Percentiles rank a stretch among this genome's conserved stretches.
These are phyloP conservation scores for Noccaea bulbosa DNA, from an alignment of 345 rosid species.

Conservation along the genomic window DNA sequence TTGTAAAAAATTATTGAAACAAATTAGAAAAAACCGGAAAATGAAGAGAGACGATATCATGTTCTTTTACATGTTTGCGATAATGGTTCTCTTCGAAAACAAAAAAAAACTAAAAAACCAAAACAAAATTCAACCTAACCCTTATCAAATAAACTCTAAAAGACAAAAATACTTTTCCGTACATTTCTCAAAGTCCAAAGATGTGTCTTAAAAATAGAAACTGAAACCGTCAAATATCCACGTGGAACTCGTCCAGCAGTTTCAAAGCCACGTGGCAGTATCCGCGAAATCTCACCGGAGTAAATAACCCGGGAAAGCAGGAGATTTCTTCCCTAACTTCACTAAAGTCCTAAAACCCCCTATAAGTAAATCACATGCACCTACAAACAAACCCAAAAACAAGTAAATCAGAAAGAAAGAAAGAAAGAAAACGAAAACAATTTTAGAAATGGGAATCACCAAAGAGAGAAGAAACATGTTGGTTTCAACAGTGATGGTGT, in stretches of 20 bases:
- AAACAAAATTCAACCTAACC: constrained; percentile 32
- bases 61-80: neutral
- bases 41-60: neutral
- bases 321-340: constrained; percentile 15
- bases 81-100: constrained; percentile 5
- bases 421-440: constrained; percentile 2
- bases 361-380: constrained; percentile 35
- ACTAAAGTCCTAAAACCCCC: constrained; percentile 14
- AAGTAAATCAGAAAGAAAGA: constrained; percentile 17
- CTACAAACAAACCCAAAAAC: constrained; percentile 17
- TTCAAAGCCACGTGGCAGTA: constrained; percentile 13
- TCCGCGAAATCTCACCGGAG: constrained; percentile 19
- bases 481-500: constrained; percentile 19
- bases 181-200: constrained; percentile 31
- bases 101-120: too few relatives aligned
- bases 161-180: constrained; percentile 25
- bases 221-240: constrained; percentile 39
- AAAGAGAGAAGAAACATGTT: constrained; percentile 29
- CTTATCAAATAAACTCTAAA: constrained; percentile 28
- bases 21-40: neutral
- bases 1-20: too few relatives aligned
- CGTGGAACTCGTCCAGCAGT: constrained; percentile 28
- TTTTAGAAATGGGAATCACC: constrained; percentile 1
- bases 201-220: constrained; percentile 41
- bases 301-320: constrained; percentile 31